Evolutionary conservation across 2,329 filamentous ascomycete species (phyloP).

Genomic region (Colletotrichum horii): DNA sequence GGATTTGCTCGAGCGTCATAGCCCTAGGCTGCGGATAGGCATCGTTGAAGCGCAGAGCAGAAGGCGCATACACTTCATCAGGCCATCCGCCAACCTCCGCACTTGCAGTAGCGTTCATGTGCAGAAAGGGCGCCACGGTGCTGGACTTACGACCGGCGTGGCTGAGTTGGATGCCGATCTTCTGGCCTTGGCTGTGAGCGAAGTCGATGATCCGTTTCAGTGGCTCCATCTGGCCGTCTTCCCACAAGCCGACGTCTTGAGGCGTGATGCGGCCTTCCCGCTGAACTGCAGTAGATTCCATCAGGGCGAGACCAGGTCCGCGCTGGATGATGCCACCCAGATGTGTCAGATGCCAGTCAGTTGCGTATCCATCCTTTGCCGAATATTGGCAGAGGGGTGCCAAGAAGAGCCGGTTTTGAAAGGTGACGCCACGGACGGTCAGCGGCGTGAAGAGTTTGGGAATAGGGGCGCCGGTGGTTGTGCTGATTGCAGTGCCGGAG

Average conservation of each 20-base stretch:
- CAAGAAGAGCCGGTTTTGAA: constrained; percentile 52
- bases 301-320: constrained; percentile 65
- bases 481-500: constrained; percentile 45
- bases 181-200: constrained; percentile 59
- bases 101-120: constrained; percentile 55
- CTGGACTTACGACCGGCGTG: constrained; percentile 74
- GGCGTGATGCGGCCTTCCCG: constrained; percentile 73
- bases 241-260: constrained; percentile 70
- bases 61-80: constrained; percentile 53
- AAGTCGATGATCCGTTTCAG: constrained; percentile 65
- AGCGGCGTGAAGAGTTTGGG: constrained; percentile 56
- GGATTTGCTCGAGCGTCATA: constrained; percentile 71
- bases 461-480: constrained; percentile 51
- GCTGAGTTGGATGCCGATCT: constrained; percentile 75
- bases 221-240: constrained; percentile 69
- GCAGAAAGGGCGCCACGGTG: constrained; percentile 68
- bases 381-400: constrained; percentile 55
- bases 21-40: constrained; percentile 64
- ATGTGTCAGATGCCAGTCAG: constrained; percentile 75
- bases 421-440: constrained; percentile 46
- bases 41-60: constrained; percentile 59
- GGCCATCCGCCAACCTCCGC: constrained; percentile 58
- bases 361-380: constrained; percentile 62
- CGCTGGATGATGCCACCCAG: constrained; percentile 74
- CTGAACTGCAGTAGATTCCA: constrained; percentile 71